phyloP scores from a whole-genome alignment of 495 filamentous ascomycete genomes.

The Hypoxylon intermedium region DNA sequence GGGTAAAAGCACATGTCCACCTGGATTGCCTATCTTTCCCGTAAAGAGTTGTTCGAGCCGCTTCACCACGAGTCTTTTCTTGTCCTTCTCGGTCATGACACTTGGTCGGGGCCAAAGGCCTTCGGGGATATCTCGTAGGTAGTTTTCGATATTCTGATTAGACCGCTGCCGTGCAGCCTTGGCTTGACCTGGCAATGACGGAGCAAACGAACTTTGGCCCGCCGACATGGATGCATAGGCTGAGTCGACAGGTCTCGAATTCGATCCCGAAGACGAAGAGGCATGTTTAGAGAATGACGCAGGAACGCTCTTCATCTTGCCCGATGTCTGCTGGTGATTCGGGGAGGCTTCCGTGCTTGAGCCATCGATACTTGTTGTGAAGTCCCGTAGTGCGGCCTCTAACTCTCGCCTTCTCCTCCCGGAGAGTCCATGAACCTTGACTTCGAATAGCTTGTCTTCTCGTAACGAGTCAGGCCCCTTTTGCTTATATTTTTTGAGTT shows the following conservation, averaged over 20 bases:
- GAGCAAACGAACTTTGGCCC: slow-evolving; percentile 52
- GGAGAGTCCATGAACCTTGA: slow-evolving; percentile 73
- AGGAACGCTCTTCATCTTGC: slow-evolving; percentile 43
- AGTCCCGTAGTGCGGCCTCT: slow-evolving; percentile 71
- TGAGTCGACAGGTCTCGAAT: slow-evolving; percentile 67
- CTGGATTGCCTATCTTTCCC: slow-evolving; percentile 62
- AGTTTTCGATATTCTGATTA: slow-evolving; percentile 64
- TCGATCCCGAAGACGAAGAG: slow-evolving; percentile 60
- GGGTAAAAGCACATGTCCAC: slow-evolving; percentile 29
- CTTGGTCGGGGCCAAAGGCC: slow-evolving; percentile 61
- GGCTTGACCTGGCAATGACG: slow-evolving; percentile 39
- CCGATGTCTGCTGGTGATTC: slow-evolving; percentile 41
- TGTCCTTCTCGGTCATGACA: slow-evolving; percentile 68
- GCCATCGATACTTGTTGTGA: slow-evolving; percentile 63
- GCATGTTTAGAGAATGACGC: slow-evolving; percentile 53
- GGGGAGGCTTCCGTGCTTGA: slow-evolving; percentile 47
- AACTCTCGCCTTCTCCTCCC: slow-evolving; percentile 72
- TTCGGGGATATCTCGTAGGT: slow-evolving; percentile 67
- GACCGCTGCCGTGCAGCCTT: slow-evolving; percentile 39
- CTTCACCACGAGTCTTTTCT: slow-evolving; percentile 73
- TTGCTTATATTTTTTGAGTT: slow-evolving; percentile 70
- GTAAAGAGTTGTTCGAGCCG: slow-evolving; percentile 80
- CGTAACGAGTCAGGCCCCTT: slow-evolving; percentile 64
- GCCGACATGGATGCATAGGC: slow-evolving; percentile 76
- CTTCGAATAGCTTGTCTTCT: slow-evolving; percentile 76